phyloP scores from a whole-genome alignment of 1,139 yeast species.

The Eremothecium cymbalariae region DNA sequence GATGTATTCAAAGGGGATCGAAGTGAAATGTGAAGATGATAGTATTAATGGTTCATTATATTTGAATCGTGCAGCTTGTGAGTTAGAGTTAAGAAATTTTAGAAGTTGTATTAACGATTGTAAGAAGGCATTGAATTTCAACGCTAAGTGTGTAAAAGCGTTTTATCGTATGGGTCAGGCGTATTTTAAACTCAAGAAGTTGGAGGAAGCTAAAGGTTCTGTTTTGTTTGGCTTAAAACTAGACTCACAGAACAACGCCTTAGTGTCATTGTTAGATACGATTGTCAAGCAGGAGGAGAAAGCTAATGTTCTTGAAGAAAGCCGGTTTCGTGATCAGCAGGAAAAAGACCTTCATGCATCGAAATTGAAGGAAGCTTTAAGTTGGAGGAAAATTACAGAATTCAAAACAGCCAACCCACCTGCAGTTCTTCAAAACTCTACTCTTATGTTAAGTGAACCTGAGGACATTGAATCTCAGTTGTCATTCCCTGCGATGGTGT shows the following conservation, averaged over 20 bases:
- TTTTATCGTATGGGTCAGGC: slow-evolving; percentile 81
- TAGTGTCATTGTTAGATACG: slow-evolving; percentile 38
- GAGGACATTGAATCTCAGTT: slow-evolving; percentile 70
- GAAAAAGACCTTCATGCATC: slow-evolving; percentile 19
- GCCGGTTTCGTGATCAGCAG: slow-evolving; percentile 16
- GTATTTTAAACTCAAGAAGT: slow-evolving; percentile 54
- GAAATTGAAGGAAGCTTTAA: slow-evolving; percentile 46
- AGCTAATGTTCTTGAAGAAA: slow-evolving; percentile 20
- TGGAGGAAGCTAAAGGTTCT: slow-evolving; percentile 65
- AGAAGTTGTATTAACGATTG: slow-evolving; percentile 85
- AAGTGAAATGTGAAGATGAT: slow-evolving; percentile 49
- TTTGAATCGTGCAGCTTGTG: slow-evolving; percentile 86
- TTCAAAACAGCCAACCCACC: slow-evolving; percentile 45
- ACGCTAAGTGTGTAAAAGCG: slow-evolving; percentile 73
- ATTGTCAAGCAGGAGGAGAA: slow-evolving; percentile 37
- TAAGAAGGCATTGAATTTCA: slow-evolving; percentile 55
- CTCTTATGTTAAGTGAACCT: slow-evolving; percentile 54
- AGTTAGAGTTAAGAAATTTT: slow-evolving; percentile 74
- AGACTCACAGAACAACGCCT: slow-evolving; percentile 51
- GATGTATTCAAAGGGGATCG: slow-evolving; percentile 73
- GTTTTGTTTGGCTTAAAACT: slow-evolving; percentile 56
- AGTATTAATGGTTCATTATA: slow-evolving; percentile 53
- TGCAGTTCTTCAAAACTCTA: slow-evolving; percentile 32
- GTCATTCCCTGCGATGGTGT: slow-evolving; percentile 67
- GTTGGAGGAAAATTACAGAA: slow-evolving; percentile 45